Conservation (phyloP, 2,329 filamentous ascomycete genomes). For the Knufia petricola region DNA sequence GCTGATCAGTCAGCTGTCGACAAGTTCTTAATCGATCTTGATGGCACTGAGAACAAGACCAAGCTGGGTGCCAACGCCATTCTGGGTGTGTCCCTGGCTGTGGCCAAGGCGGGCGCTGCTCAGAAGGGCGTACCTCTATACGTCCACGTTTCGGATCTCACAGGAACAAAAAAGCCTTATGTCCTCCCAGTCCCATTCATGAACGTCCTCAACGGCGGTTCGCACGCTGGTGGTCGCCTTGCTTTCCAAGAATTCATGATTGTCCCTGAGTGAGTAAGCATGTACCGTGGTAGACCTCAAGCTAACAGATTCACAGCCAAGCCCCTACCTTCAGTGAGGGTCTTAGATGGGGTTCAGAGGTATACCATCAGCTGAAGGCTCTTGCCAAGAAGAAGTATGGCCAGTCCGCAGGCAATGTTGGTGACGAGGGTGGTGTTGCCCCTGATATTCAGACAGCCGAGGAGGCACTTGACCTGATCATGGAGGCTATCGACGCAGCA, state of each 20-base stretch:
- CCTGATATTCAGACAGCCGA: slow-evolving; percentile 96
- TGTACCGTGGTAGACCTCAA: slow-evolving; percentile 17
- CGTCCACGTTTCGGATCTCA: slow-evolving; percentile 76
- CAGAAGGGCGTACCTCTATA: slow-evolving; percentile 84
- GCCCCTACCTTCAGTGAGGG: slow-evolving; percentile 86
- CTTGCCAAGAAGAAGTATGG: slow-evolving; percentile 99
- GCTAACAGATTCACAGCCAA: slow-evolving; percentile 1
- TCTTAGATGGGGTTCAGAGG: slow-evolving; percentile 90
- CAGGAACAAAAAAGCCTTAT: slow-evolving; percentile 84
- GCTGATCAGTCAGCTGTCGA: slow-evolving; percentile 80
- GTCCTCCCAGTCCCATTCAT: slow-evolving; percentile 86
- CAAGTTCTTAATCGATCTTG: slow-evolving; percentile 74
- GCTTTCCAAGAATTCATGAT: slow-evolving; percentile 98
- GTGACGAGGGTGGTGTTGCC: slow-evolving; percentile 98
- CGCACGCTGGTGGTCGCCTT: slow-evolving; percentile 91
- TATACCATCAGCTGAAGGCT: slow-evolving; percentile 95
- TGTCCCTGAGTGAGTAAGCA: slow-evolving; percentile 58
- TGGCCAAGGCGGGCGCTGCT: slow-evolving; percentile 75
- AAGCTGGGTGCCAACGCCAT: slow-evolving; percentile 52
- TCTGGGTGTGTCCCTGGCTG: slow-evolving; percentile 51
- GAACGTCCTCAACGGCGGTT: slow-evolving; percentile 89
- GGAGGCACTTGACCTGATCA: slow-evolving; percentile 95
- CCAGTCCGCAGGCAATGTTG: slow-evolving; percentile 96
- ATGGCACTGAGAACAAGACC: slow-evolving; percentile 53
- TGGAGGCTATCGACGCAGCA: slow-evolving; percentile 83